phyloP scores from a whole-genome alignment of 306 rosid species.

The Castanospermum australe region DNA sequence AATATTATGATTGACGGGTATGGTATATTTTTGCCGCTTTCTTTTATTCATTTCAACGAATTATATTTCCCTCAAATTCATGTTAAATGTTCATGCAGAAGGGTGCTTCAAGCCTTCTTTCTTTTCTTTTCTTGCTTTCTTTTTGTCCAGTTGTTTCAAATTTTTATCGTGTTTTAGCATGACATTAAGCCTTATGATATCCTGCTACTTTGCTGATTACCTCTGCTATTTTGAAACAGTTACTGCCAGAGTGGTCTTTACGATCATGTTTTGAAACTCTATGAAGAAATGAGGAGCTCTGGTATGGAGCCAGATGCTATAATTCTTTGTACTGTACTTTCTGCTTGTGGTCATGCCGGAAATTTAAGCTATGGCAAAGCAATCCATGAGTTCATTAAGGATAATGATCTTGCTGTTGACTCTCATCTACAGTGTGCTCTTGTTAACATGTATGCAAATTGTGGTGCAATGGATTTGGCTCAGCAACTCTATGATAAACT shows the following conservation, averaged over 20 bases:
- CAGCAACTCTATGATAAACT: conserved; percentile 47
- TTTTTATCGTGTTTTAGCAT: neutral
- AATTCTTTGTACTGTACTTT: conserved; percentile 62
- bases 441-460: conserved; percentile 65
- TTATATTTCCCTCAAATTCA: neutral
- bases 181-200: neutral
- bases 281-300: conserved; percentile 71
- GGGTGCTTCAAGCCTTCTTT: neutral
- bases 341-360: conserved; percentile 61
- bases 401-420: conserved; percentile 12
- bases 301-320: conserved; percentile 54
- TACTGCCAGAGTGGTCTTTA: conserved; percentile 65
- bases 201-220: neutral
- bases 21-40: neutral
- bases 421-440: conserved; percentile 63
- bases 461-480: conserved; percentile 77
- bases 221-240: conserved; percentile 39
- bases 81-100: neutral
- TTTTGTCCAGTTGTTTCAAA: neutral
- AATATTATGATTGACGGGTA: conserved; percentile 83
- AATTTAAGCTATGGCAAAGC: conserved; percentile 39
- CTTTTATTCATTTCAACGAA: neutral
- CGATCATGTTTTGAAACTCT: conserved; percentile 55
- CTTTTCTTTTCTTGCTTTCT: neutral
- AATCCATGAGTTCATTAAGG: conserved; percentile 35